phyloP scores from a whole-genome alignment of 441 rosid species.

The Omphalea diandra region DNA sequence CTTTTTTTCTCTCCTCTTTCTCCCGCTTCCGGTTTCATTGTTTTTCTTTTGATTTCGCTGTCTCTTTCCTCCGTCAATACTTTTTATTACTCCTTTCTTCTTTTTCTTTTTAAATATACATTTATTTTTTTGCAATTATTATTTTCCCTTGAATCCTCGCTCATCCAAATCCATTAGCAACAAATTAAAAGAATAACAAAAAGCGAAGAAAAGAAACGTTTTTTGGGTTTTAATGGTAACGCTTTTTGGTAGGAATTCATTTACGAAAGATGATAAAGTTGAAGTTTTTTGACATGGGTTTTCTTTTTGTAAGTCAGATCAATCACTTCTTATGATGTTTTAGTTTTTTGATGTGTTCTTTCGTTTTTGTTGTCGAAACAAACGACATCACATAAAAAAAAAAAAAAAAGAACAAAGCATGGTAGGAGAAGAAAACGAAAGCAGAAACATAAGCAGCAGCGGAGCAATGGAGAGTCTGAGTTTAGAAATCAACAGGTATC shows the following conservation, averaged over 20 bases:
- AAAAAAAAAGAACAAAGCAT: slow-evolving; percentile 11
- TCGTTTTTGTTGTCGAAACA: too few species aligned
- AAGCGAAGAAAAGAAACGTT: not conserved
- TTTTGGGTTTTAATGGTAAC: slow-evolving; percentile 22
- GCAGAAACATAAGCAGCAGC: slow-evolving; percentile 38
- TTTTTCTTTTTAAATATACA: slow-evolving; percentile 15
- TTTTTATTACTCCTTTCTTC: slow-evolving; percentile 4
- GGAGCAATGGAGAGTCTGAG: slow-evolving; percentile 55
- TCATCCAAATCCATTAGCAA: too few species aligned
- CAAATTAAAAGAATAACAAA: not conserved
- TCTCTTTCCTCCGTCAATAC: not conserved
- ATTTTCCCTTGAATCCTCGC: not conserved
- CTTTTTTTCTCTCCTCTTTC: not conserved
- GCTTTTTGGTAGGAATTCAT: slow-evolving; percentile 7
- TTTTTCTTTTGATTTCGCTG: not conserved
- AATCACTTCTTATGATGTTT: slow-evolving; percentile 16
- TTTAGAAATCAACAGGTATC: slow-evolving; percentile 53
- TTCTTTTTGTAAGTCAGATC: slow-evolving; percentile 33
- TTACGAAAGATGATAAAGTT: slow-evolving; percentile 7
- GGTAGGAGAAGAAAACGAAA: slow-evolving; percentile 57
- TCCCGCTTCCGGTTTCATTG: too few species aligned
- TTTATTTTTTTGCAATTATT: not conserved
- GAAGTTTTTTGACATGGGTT: too few species aligned
- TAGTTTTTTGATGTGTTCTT: slow-evolving; percentile 10
- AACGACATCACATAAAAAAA: too few species aligned